A percentile compares a stretch with the other conserved stretches of the same genome.
Conservation (phyloP, 2,329 filamentous ascomycete species). For the Trichoderma arundinaceum region DNA sequence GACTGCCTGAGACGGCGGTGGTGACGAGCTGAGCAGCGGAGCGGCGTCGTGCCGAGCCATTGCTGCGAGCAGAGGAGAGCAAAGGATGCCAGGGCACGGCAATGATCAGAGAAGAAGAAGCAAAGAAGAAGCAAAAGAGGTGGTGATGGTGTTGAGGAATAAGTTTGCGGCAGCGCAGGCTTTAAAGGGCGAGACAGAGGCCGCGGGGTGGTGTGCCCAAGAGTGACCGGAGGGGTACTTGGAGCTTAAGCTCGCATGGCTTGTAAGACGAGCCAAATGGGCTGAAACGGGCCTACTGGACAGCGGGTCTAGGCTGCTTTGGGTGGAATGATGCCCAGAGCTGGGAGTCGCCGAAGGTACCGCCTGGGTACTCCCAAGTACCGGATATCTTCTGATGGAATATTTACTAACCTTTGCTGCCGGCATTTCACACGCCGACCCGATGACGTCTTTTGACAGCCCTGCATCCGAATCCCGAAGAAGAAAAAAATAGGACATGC, state of each 20-base stretch:
- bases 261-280: background rate
- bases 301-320: too few species aligned
- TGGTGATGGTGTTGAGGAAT: conserved; percentile 7
- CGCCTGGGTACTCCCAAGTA: too few species aligned
- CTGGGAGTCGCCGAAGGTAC: too few species aligned
- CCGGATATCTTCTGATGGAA: too few species aligned
- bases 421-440: too few species aligned
- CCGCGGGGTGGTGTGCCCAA: conserved; percentile 3
- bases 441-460: too few species aligned
- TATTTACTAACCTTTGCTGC: too few species aligned
- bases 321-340: too few species aligned
- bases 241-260: background rate
- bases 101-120: background rate
- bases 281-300: background rate
- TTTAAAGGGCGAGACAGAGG: background rate
- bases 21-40: conserved; percentile 20
- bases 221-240: conserved; percentile 4
- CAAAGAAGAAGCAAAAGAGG: background rate
- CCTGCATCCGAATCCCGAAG: too few species aligned
- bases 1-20: background rate
- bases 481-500: too few species aligned
- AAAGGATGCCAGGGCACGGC: background rate
- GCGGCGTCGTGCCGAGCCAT: conserved; percentile 27
- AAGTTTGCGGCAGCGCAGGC: conserved; percentile 10
- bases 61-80: background rate